phyloP scores from a whole-genome alignment of 1,284 basidiomycete species.

The Ustilago trichophora region DNA sequence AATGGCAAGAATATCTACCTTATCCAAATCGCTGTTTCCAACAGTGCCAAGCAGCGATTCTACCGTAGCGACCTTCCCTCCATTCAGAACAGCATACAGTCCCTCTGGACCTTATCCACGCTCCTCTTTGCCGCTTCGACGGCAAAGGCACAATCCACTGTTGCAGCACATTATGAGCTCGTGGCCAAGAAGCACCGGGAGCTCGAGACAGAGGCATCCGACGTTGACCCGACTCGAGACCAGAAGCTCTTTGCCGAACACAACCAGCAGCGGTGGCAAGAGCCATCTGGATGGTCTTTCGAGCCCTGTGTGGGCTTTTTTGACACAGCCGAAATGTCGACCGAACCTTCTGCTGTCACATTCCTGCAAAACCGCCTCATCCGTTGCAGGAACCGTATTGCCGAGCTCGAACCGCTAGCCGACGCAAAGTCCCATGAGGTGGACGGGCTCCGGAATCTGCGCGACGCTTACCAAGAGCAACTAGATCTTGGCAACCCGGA shows the following conservation, averaged over 20 bases:
- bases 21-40: constrained; percentile 44
- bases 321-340: constrained; percentile 51
- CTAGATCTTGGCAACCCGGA: constrained; percentile 46
- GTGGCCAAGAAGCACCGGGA: constrained; percentile 20
- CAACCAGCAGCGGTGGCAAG: constrained; percentile 48
- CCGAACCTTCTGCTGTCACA: constrained; percentile 30
- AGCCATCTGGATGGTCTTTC: constrained; percentile 44
- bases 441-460: constrained; percentile 42
- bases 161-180: constrained; percentile 28
- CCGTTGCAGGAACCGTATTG: constrained; percentile 28
- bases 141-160: constrained; percentile 6
- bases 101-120: constrained; percentile 46
- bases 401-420: constrained; percentile 38
- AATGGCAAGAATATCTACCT: constrained; percentile 55
- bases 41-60: constrained; percentile 46
- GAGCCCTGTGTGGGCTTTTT: constrained; percentile 58
- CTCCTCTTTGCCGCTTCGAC: constrained; percentile 20
- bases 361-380: constrained; percentile 51
- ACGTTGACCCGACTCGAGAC: constrained; percentile 31
- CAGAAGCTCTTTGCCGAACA: constrained; percentile 41
- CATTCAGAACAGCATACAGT: constrained; percentile 40
- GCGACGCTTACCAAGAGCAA: constrained; percentile 43
- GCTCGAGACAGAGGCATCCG: constrained; percentile 12
- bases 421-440: constrained; percentile 45
- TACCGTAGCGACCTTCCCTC: constrained; percentile 42